These are phyloP conservation scores for Macrolepiota fuliginosa DNA, from an alignment of 768 basidiomycete species.

Conservation along the genomic window DNA sequence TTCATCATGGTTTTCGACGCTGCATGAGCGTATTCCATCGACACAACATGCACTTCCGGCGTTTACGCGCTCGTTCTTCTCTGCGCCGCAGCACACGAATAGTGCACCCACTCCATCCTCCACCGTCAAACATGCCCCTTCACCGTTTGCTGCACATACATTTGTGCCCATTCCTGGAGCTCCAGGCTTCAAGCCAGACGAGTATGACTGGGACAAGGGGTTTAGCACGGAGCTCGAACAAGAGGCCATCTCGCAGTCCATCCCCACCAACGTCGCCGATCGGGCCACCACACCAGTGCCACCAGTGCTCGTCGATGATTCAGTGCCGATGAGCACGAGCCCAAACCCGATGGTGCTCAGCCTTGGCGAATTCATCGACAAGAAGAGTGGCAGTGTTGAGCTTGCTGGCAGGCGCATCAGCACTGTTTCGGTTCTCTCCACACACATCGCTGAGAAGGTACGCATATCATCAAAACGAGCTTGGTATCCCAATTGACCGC, in stretches of 20 bases:
- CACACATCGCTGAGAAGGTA: slow-evolving; percentile 60
- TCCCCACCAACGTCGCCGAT: background rate
- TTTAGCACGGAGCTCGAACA: slow-evolving; percentile 47
- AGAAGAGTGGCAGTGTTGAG: slow-evolving; percentile 46
- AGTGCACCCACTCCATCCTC: slow-evolving; percentile 25
- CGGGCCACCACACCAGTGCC: background rate
- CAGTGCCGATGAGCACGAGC: slow-evolving; percentile 10
- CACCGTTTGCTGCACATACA: slow-evolving; percentile 45
- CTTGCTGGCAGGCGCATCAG: slow-evolving; percentile 54
- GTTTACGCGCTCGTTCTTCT: slow-evolving; percentile 6
- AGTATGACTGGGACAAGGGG: slow-evolving; percentile 66
- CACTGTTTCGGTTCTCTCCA: slow-evolving; percentile 51
- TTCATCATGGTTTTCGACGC: background rate
- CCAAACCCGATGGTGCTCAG: slow-evolving; percentile 14
- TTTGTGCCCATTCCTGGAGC: slow-evolving; percentile 55
- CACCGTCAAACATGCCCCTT: slow-evolving; percentile 18
- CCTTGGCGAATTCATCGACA: slow-evolving; percentile 46
- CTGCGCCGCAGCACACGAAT: slow-evolving; percentile 14
- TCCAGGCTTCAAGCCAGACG: slow-evolving; percentile 72
- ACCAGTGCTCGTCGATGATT: background rate
- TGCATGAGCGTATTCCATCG: slow-evolving; percentile 3
- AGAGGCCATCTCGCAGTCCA: slow-evolving; percentile 25
- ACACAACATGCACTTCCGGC: background rate
- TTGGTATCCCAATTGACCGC: background rate
- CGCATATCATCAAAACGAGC: slow-evolving; percentile 20